Conservation (phyloP, 306 rosid genomes). For the Elaeagnus macrophylla region DNA sequence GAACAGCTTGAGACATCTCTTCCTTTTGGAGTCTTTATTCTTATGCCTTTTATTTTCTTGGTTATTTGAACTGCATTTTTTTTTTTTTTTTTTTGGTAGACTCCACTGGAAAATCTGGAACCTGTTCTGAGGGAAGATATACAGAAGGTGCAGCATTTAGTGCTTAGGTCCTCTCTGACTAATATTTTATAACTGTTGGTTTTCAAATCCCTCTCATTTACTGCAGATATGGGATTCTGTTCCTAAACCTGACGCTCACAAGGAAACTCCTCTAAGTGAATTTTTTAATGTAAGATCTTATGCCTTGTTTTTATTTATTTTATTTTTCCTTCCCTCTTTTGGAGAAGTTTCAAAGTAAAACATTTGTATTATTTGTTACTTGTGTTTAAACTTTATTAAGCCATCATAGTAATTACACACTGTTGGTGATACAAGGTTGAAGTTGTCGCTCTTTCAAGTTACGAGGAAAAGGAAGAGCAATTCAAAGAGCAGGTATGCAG, state of each 20-base stretch:
- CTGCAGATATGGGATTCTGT: conserved; percentile 97
- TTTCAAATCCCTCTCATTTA: conserved; percentile 2
- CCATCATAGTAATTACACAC: conserved; percentile 7
- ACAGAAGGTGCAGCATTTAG: conserved; percentile 57
- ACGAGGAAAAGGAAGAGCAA: conserved; percentile 95
- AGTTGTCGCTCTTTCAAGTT: conserved; percentile 96
- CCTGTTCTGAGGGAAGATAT: conserved; percentile 95
- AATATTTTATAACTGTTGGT: conserved; percentile 7
- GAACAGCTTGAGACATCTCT: conserved; percentile 4
- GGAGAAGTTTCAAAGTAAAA: not conserved
- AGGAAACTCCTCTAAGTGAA: conserved; percentile 88
- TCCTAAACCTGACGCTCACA: conserved; percentile 87
- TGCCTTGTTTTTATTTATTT: conserved; percentile 1
- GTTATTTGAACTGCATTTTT: conserved; percentile 20
- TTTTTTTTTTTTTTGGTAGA: conserved; percentile 41
- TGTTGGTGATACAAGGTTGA: conserved; percentile 61
- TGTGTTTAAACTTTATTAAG: not conserved
- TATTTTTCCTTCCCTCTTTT: not conserved
- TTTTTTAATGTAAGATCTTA: conserved; percentile 64
- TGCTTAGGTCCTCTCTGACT: conserved; percentile 12
- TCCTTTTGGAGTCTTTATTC: conserved; percentile 3
- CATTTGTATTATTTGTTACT: not conserved
- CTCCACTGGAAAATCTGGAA: conserved; percentile 95
- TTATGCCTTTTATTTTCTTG: not conserved
- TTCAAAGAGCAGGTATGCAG: conserved; percentile 78